Evolutionary conservation across 2,329 filamentous ascomycete species (phyloP), one percentile per base, ranked within the genome.

Genomic region (Xylaria digitata): DNA sequence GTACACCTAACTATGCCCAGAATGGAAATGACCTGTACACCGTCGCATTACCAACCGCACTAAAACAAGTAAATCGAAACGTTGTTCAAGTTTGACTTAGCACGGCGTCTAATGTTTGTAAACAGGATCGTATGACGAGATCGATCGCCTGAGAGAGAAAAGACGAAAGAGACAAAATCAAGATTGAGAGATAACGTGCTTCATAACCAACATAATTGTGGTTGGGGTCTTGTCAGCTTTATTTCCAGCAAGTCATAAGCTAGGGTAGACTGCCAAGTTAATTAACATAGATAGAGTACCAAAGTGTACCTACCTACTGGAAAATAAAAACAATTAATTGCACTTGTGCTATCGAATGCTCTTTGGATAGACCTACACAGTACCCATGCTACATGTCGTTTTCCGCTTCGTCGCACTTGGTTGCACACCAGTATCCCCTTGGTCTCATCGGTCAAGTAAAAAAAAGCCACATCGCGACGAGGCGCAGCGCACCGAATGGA

Each of bases 111-210:
- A 50, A 50, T 30, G 48, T 30, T 30, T 50, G 11, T 5, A 26
- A n/a, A 17, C 19, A 60, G 57, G 19, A 15, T 15, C 57, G 50
- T 43, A 50, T 45, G 48, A 60, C 19, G 46, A 17, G 32, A 60
- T 60, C 9, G 46, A 60, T 19, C 45, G 19, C 4, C 23, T 60
- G 15, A 23, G 57, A n/a, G 57, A 50, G 26, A 26, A 26, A 26
- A 26, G 26, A 26, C 26, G 26, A 6, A 59, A 50, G 45, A 49
- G 57, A 21, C 30, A 34, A 48, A 57, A 23, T 19, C 17, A 13
- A 17, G 57, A 42, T 7, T 60, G 23, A 52, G 48, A 15, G 45
- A 9, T 11, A 40, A 26, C 26, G 8, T 17, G 15, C 13, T 49
- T 30, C 30, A n/a, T n/a, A 30, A n/a, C 43, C 42, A 23, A 32